phyloP scores from a whole-genome alignment of 495 filamentous ascomycete species.

The Geopyxis carbonaria region DNA sequence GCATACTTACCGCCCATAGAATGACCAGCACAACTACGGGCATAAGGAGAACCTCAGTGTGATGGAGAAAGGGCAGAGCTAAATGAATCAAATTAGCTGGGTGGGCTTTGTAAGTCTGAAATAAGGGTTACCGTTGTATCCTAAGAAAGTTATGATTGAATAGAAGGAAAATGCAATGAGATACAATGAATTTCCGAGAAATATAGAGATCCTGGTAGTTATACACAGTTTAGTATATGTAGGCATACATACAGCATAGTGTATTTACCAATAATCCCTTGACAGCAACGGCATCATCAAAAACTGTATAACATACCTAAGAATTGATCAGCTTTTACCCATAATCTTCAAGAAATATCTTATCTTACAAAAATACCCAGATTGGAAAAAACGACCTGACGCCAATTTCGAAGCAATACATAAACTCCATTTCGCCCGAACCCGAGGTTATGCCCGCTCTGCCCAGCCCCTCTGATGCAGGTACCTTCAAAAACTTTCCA shows the following conservation, averaged over 20 bases:
- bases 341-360: background rate
- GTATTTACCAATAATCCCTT: conserved; percentile 33
- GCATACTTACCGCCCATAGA: conserved; percentile 41
- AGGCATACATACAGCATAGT: conserved; percentile 28
- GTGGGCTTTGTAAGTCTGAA: background rate
- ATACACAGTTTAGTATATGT: conserved; percentile 23
- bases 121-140: conserved; percentile 42
- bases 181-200: conserved; percentile 56
- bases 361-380: conserved; percentile 42
- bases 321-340: conserved; percentile 6
- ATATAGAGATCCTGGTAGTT: conserved; percentile 39
- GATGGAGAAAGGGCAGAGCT: conserved; percentile 55
- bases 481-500: conserved; percentile 44
- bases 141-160: conserved; percentile 54
- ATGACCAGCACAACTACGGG: conserved; percentile 44
- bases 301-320: conserved; percentile 50
- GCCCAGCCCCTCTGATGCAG: conserved; percentile 29
- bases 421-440: conserved; percentile 48
- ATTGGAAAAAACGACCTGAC: conserved; percentile 61
- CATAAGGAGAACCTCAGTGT: conserved; percentile 51
- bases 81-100: conserved; percentile 7
- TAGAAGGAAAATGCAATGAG: conserved; percentile 54
- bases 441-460: conserved; percentile 30
- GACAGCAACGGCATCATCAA: conserved; percentile 46
- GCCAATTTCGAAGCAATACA: conserved; percentile 65